Percentiles rank a stretch among this genome's conserved stretches.
Evolutionary conservation across 2,329 filamentous ascomycete genomes (phyloP).

Genomic region (Xylaria sp.): DNA sequence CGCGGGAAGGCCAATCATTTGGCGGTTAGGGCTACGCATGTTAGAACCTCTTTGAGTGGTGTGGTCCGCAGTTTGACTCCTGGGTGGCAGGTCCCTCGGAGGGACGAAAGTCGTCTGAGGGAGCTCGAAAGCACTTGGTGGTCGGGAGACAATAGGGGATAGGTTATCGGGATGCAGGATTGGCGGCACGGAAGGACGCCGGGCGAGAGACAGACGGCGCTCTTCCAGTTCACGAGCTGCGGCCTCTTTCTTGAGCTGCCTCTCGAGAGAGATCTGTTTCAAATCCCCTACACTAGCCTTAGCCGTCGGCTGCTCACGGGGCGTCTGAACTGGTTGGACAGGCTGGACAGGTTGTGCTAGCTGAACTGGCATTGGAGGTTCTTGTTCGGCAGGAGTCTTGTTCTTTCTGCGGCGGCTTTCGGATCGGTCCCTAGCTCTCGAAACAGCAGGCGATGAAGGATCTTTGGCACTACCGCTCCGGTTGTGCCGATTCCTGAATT

Average conservation of each 20-base stretch:
- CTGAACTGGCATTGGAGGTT: slow-evolving; percentile 45
- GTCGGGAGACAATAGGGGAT: slow-evolving; percentile 51
- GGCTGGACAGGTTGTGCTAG: slow-evolving; percentile 1
- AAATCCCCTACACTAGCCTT: slow-evolving; percentile 62
- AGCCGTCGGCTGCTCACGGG: slow-evolving; percentile 36
- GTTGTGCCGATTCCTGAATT: slow-evolving; percentile 65
- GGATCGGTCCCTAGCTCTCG: slow-evolving; percentile 51
- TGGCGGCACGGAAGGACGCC: slow-evolving; percentile 79
- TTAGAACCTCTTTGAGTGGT: slow-evolving; percentile 59
- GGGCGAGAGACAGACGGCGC: slow-evolving; percentile 82
- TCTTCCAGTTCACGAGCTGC: slow-evolving; percentile 89
- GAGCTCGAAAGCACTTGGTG: slow-evolving; percentile 54
- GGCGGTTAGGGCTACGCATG: slow-evolving; percentile 56
- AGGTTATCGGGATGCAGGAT: slow-evolving; percentile 79
- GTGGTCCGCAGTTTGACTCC: slow-evolving; percentile 74
- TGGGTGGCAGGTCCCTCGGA: slow-evolving; percentile 59
- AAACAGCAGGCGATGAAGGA: slow-evolving; percentile 47
- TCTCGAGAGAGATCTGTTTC: slow-evolving; percentile 66
- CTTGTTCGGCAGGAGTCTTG: slow-evolving; percentile 46
- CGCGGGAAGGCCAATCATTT: slow-evolving; percentile 81
- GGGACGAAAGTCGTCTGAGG: slow-evolving; percentile 55
- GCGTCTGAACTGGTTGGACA: slow-evolving; percentile 1
- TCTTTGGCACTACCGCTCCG: slow-evolving; percentile 59
- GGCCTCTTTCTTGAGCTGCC: slow-evolving; percentile 74
- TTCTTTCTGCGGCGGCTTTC: slow-evolving; percentile 52